These are phyloP conservation scores for Zelonia costaricensis DNA, from an alignment of 208 protist species.

Conservation along the genomic window DNA sequence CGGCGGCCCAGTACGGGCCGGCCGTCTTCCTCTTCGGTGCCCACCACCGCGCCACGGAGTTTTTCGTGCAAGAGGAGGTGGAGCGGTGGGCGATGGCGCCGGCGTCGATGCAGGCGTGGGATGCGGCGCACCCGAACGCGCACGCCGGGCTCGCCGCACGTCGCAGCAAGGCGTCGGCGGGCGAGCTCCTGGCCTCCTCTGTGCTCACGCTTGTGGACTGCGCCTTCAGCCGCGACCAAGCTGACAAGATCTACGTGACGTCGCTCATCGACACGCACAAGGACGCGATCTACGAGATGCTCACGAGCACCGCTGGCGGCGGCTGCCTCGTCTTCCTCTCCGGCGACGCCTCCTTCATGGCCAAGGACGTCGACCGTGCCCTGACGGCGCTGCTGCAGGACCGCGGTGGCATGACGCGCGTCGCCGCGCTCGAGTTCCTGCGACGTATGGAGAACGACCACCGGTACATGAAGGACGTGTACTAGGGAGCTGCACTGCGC, in stretches of 20 bases:
- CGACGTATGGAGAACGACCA: slow-evolving; percentile 63
- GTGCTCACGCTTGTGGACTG: slow-evolving; percentile 66
- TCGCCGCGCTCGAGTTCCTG: slow-evolving; percentile 74
- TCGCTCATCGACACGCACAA: slow-evolving; percentile 80
- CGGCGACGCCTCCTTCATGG: slow-evolving; percentile 92
- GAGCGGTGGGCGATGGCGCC: slow-evolving; percentile 43
- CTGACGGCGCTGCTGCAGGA: slow-evolving; percentile 71
- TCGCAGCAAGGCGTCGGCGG: slow-evolving; percentile 3
- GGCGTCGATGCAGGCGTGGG: slow-evolving; percentile 25
- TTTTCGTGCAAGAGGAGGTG: slow-evolving; percentile 64
- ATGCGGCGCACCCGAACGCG: slow-evolving; percentile 27
- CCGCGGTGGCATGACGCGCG: slow-evolving; percentile 49
- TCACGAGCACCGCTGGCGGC: slow-evolving; percentile 34
- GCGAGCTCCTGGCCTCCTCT: slow-evolving; percentile 19
- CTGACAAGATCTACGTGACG: slow-evolving; percentile 83
- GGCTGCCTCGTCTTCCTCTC: slow-evolving; percentile 86
- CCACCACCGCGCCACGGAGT: slow-evolving; percentile 45
- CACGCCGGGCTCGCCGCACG: slow-evolving; percentile 29
- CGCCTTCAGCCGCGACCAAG: slow-evolving; percentile 89
- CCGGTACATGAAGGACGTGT: slow-evolving; percentile 94
- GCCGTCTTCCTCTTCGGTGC: slow-evolving; percentile 77
- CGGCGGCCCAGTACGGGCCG: slow-evolving; percentile 27
- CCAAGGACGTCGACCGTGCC: slow-evolving; percentile 87
- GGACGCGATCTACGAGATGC: slow-evolving; percentile 50
- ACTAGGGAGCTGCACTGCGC: slow-evolving; percentile 32